Evolutionary conservation across 2,329 filamentous ascomycete genomes (phyloP).

Genomic region (Ceratocystiopsis minuta): DNA sequence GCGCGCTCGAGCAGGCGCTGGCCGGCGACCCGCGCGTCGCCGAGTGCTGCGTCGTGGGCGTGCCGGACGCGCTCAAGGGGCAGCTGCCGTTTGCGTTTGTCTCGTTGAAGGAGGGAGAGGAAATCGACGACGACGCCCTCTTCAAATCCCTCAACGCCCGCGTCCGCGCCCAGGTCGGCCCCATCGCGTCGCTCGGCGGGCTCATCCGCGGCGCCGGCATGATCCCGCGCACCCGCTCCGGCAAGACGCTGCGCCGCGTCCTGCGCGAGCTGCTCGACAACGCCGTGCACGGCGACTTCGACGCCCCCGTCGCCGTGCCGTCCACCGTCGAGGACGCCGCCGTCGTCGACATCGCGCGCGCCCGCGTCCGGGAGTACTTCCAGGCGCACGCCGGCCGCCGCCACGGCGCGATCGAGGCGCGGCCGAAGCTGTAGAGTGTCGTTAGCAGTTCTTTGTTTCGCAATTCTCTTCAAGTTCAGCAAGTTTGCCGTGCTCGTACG

Average conservation of each 20-base stretch:
- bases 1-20: slow-evolving; percentile 80
- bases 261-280: slow-evolving; percentile 73
- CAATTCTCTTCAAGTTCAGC: not conserved
- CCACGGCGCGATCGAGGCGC: slow-evolving; percentile 27
- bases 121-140: slow-evolving; percentile 25
- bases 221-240: slow-evolving; percentile 83
- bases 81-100: slow-evolving; percentile 86
- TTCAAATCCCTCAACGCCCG: slow-evolving; percentile 48
- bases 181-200: slow-evolving; percentile 71
- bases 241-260: slow-evolving; percentile 73
- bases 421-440: slow-evolving; percentile 32
- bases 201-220: slow-evolving; percentile 71
- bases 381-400: slow-evolving; percentile 21
- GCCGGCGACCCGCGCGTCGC: slow-evolving; percentile 61
- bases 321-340: slow-evolving; percentile 69
- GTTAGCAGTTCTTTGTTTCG: not conserved
- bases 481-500: no score
- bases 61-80: slow-evolving; percentile 74
- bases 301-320: slow-evolving; percentile 54
- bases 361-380: slow-evolving; percentile 62
- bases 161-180: slow-evolving; percentile 66
- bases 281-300: slow-evolving; percentile 53
- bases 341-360: slow-evolving; percentile 57
- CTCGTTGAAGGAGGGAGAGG: slow-evolving; percentile 27
- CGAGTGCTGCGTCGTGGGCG: slow-evolving; percentile 71